A percentile compares a stretch with the other conserved stretches of the same genome.
These are phyloP conservation scores for Trichoderma koningiopsis DNA, from an alignment of 2,329 filamentous ascomycete genomes.

Conservation along the genomic window DNA sequence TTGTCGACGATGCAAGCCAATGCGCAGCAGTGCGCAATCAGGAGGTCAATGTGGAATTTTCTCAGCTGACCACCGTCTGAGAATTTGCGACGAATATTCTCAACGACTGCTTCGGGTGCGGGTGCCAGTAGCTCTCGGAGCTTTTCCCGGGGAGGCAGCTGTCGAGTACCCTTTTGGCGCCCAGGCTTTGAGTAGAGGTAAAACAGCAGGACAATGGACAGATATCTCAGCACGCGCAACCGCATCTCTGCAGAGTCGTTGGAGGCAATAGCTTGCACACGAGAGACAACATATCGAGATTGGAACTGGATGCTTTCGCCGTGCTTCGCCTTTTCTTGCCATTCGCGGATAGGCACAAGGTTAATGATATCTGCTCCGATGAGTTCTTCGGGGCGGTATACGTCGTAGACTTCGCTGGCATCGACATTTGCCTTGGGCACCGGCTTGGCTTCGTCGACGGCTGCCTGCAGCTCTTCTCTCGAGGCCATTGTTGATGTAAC, in stretches of 20 bases:
- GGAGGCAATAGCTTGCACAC: conserved; percentile 57
- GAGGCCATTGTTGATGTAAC: conserved; percentile 68
- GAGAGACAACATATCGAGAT: conserved; percentile 66
- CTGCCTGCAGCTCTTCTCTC: conserved; percentile 64
- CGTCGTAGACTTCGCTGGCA: conserved; percentile 68
- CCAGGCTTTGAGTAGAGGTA: conserved; percentile 51
- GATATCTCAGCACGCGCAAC: conserved; percentile 62
- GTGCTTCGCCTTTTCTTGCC: conserved; percentile 67
- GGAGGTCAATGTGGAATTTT: conserved; percentile 70
- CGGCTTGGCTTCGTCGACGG: conserved; percentile 68
- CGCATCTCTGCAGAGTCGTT: conserved; percentile 56
- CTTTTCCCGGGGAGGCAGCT: conserved; percentile 63
- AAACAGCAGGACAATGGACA: conserved; percentile 60
- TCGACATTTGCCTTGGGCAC: conserved; percentile 70
- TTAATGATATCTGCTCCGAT: conserved; percentile 70
- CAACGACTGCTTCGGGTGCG: conserved; percentile 63
- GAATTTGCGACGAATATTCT: conserved; percentile 70
- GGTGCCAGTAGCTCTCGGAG: conserved; percentile 59
- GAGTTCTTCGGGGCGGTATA: conserved; percentile 68
- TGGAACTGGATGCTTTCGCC: conserved; percentile 58
- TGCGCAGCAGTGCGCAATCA: conserved; percentile 73
- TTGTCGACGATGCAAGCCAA: conserved; percentile 72
- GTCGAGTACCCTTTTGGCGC: conserved; percentile 49
- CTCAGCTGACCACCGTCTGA: conserved; percentile 64
- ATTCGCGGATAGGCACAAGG: conserved; percentile 70